Conservation (phyloP, 2,329 filamentous ascomycete species). For the Fusarium compactum region DNA sequence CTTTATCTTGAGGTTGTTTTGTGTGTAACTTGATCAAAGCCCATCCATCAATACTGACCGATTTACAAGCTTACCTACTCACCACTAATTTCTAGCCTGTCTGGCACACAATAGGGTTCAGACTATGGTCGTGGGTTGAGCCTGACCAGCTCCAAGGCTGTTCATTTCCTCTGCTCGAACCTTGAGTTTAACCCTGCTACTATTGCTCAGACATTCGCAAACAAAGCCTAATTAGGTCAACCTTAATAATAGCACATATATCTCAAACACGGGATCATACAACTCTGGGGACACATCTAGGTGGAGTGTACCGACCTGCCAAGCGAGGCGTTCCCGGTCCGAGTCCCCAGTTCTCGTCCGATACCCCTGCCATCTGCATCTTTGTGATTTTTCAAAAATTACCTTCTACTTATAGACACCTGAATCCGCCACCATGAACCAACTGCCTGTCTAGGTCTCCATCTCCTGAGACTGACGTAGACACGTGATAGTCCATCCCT, state of each 20-base stretch:
- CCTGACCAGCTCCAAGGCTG: neutral
- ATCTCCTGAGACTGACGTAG: neutral
- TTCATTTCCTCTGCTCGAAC: neutral
- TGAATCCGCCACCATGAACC: neutral
- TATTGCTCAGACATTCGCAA: neutral
- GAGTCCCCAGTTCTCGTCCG: neutral
- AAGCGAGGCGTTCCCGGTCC: neutral
- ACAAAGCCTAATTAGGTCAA: neutral
- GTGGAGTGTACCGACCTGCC: neutral
- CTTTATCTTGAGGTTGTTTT: neutral
- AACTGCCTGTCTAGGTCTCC: neutral
- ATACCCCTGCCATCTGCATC: neutral
- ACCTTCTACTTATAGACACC: neutral
- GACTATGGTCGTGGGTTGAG: neutral
- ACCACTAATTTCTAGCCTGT: neutral
- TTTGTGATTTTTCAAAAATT: neutral
- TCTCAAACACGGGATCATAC: neutral
- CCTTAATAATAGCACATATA: neutral
- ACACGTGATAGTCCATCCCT: neutral
- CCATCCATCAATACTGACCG: neutral
- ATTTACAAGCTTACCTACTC: neutral
- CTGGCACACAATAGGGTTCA: neutral
- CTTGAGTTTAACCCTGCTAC: neutral
- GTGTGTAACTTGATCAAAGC: neutral
- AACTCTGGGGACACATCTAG: neutral